Evolutionary conservation across 2,329 filamentous ascomycete genomes (phyloP), one percentile per base, ranked within the genome.

Genomic region (Sphaerulina musiva): DNA sequence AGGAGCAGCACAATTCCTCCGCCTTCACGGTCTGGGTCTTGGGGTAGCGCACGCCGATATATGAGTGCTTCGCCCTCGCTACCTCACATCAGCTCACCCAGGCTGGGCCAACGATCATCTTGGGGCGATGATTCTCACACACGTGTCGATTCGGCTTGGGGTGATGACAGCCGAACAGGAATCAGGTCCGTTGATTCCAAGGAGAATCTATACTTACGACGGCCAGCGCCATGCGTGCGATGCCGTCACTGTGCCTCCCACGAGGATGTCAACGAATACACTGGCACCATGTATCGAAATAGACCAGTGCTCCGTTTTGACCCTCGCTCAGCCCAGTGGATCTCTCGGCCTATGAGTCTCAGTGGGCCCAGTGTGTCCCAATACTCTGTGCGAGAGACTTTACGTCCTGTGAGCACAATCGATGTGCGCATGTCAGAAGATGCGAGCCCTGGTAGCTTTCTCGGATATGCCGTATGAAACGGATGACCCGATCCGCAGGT

Each of bases 1-100:
- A 41, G 51, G 38, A 47, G 38, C 38, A 53, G 50, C 38, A 53
- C 51, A 3, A 53, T 53, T 36, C 51, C 51, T 6, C 51, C 51
- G 6, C 51, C 45, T 38, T 53, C 51, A 14, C 26, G 51, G 36
- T 31, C 39, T 14, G 44, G 39, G 12, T 53, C 51, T 4, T 53
- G 51, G 51, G 51, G 44, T 17, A 47, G 44, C 36, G 44, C 44
- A 5, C 40, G 44, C 23, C 44, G 44, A 26, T 47, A 53, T 45
- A 53, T 47, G 51, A 43, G 44, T 34, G 43, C 32, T 11, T 47
- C 51, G 10, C 43, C 43, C 6, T 41, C 44, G 9, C 17, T 44
- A 38, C 34, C 34, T 38, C 34, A 38, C n/a, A 34, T 41, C 17
- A 45, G 31, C 8, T 51, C 48, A 1, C 41, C 48, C 1, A 42